Base-by-base conservation (phyloP, 1,139 yeast species). In the Wickerhamomyces sp. region DNA sequence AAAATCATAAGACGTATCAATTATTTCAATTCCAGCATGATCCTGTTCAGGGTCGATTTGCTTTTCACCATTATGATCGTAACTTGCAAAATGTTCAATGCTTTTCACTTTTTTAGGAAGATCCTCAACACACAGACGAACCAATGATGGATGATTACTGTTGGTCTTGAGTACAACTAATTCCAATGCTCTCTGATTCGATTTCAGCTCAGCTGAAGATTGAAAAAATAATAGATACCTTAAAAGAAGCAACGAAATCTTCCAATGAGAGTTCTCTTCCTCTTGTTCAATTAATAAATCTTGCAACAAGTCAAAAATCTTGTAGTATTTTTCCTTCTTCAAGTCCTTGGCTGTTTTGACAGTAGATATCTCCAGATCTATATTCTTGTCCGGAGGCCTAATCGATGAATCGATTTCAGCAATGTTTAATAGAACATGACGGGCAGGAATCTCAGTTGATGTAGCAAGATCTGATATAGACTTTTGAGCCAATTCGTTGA, bases 121-220 rank as follows among this genome's bases (percentile, higher is more conserved):
- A 12, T 90, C 86, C 43, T 76, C 78, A 42, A 83, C 65, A 12
- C 87, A 82, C 33, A 76, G 62, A 41, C 80, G 72, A 1, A 90
- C 72, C 32, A 87, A 67, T 3, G 74, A 65, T 0, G 97, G 97
- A 59, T 89, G 96, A 28, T 78, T 78, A 18, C 76, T 72, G n/a
- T 76, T 63, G 0, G 87, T 74, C 33, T 75, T 75, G 13, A 68
- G 64, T 13, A 77, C 67, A 35, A 89, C 65, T 8, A 74, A 55
- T 24, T 61, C 61, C 15, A 84, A 56, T 1, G 75, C 67, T 1
- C 67, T 65, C 5, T 65, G 55, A 33, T 68, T 68, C 1, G 75
- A 61, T 2, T 70, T 66, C 24, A 76, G 61, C 44, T 81, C 87
- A 32, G 72, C 58, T 48, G 74, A 78, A 2, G 73, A 63, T 53